Evolutionary conservation across 768 basidiomycete genomes (phyloP).

Genomic region (Amanita pallidorosea): DNA sequence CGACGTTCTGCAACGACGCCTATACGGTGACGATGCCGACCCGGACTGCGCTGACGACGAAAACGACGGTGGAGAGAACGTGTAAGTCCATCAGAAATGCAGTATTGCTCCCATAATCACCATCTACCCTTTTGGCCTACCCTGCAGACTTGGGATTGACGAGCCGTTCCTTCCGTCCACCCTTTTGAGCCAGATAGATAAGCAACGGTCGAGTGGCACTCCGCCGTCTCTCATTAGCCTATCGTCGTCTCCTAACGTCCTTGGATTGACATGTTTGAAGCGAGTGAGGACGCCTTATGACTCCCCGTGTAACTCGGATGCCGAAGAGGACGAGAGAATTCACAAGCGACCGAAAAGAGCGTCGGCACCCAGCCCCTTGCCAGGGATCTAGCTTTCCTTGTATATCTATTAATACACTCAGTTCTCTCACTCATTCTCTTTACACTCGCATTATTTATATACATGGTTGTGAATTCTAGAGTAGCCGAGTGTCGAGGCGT

Average conservation of each 20-base stretch:
- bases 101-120: not conserved
- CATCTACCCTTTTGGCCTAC: not conserved
- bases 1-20: slow-evolving; percentile 13
- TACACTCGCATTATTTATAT: not conserved
- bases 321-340: not conserved
- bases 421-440: too few species aligned
- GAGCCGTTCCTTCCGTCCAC: slow-evolving; percentile 1
- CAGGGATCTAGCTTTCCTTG: not conserved
- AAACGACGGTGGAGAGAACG: not conserved
- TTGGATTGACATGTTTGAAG: not conserved
- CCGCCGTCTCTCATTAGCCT: not conserved
- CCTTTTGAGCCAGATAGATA: not conserved
- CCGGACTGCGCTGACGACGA: not conserved
- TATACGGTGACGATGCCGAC: not conserved
- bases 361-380: not conserved
- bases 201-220: not conserved
- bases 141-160: not conserved
- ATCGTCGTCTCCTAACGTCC: not conserved
- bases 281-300: not conserved
- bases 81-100: not conserved
- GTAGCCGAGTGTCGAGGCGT: too few species aligned
- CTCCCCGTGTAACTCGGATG: not conserved
- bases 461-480: too few species aligned
- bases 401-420: too few species aligned
- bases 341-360: not conserved